These are phyloP conservation scores for Malassezia furfur DNA, from an alignment of 1,284 basidiomycete genomes.

Conservation along the genomic window DNA sequence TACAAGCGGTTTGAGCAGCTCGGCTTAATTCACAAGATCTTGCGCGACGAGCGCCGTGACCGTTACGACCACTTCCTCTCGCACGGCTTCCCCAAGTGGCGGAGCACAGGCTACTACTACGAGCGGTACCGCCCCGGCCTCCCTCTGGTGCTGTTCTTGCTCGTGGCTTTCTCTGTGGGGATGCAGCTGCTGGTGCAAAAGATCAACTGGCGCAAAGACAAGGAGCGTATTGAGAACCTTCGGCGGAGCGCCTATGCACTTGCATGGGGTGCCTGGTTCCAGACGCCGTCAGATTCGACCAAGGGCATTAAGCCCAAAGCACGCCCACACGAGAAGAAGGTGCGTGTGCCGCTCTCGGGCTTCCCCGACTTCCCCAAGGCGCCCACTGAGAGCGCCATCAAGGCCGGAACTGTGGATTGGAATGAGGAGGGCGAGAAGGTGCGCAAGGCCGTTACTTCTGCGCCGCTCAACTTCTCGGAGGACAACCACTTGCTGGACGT, in stretches of 20 bases:
- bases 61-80: constrained; percentile 44
- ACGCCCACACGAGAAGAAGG: constrained; percentile 30
- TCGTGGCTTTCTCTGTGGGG: constrained; percentile 24
- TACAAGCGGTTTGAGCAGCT: constrained; percentile 41
- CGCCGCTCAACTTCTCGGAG: constrained; percentile 3
- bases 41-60: constrained; percentile 41
- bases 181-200: constrained; percentile 21
- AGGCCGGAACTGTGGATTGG: constrained; percentile 28
- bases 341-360: constrained; percentile 34
- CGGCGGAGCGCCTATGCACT: constrained; percentile 27
- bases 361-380: constrained; percentile 27
- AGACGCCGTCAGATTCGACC: constrained; percentile 12
- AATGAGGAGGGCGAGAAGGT: constrained; percentile 30
- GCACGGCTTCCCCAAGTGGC: constrained; percentile 45
- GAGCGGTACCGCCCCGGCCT: constrained; percentile 37
- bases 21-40: constrained; percentile 42
- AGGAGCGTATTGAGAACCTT: constrained; percentile 24
- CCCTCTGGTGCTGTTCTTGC: constrained; percentile 22
- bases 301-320: constrained; percentile 2
- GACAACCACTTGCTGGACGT: constrained; percentile 27
- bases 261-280: constrained; percentile 38
- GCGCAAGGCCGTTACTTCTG: constrained; percentile 11
- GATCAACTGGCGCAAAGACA: constrained; percentile 28
- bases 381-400: constrained; percentile 15
- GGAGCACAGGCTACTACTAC: constrained; percentile 41